These are phyloP conservation scores for Cyclotella kingstonii DNA, from an alignment of 108 stramenopile species.

Conservation along the genomic window DNA sequence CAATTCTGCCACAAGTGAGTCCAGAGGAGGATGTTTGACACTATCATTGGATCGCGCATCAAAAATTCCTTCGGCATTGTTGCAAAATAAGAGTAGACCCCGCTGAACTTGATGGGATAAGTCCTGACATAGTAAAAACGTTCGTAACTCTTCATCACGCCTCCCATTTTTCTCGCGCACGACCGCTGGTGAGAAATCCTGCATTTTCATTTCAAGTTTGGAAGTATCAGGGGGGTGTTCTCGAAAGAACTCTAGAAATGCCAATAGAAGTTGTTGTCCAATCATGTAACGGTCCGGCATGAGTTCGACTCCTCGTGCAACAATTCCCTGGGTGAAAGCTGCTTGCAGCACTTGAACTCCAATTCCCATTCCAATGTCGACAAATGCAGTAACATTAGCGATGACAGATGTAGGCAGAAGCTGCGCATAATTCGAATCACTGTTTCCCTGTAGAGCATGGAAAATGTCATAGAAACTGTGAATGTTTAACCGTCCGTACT, in stretches of 20 bases:
- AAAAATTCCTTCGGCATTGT: slow-evolving; percentile 5
- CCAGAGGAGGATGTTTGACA: background rate
- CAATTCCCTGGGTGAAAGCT: background rate
- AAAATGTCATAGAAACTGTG: background rate
- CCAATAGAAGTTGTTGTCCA: background rate
- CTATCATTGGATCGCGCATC: slow-evolving; percentile 3
- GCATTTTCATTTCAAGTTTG: background rate
- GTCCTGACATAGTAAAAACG: background rate
- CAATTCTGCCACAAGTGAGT: slow-evolving; percentile 2
- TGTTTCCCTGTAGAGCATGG: background rate
- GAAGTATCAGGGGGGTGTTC: slow-evolving; percentile 3
- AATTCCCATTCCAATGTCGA: slow-evolving; percentile 1
- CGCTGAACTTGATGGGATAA: background rate
- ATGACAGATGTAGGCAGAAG: background rate
- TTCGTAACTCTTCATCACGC: background rate
- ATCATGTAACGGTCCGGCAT: background rate
- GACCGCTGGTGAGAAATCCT: background rate
- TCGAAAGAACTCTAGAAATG: background rate
- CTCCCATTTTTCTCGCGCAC: background rate
- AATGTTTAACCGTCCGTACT: slow-evolving; percentile 2
- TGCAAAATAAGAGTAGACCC: slow-evolving; percentile 3
- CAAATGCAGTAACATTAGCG: background rate
- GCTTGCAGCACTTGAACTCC: slow-evolving; percentile 10
- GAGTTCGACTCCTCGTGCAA: slow-evolving; percentile 5
- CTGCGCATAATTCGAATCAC: background rate